Conservation (phyloP, 768 basidiomycete species). For the Xerocomus spinulosus region DNA sequence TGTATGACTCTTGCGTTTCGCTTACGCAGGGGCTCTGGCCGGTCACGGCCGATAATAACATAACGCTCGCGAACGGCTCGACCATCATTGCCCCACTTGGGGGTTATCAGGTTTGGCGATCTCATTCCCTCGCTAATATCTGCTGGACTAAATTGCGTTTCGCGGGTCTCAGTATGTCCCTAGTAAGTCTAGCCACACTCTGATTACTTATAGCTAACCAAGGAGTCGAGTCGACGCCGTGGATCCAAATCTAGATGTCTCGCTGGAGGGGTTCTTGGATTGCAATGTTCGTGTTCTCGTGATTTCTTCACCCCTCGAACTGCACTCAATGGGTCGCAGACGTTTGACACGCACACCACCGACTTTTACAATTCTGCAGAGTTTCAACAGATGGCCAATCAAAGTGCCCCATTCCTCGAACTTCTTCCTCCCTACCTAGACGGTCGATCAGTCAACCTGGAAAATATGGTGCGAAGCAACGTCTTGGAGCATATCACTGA, state of each 20-base stretch:
- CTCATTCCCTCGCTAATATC: conserved; percentile 14
- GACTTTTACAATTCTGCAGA: conserved; percentile 51
- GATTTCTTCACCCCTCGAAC: background rate
- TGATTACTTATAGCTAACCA: conserved; percentile 4
- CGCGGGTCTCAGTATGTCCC: conserved; percentile 34
- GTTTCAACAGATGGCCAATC: conserved; percentile 44
- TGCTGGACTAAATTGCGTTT: background rate
- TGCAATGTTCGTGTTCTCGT: conserved; percentile 43
- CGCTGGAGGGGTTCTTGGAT: conserved; percentile 61
- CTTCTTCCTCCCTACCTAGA: conserved; percentile 50
- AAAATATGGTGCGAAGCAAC: conserved; percentile 49
- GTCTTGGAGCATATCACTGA: background rate
- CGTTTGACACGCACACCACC: conserved; percentile 43
- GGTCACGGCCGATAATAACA: conserved; percentile 39
- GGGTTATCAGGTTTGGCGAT: conserved; percentile 54
- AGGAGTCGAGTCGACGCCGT: conserved; percentile 52
- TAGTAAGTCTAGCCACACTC: conserved; percentile 31
- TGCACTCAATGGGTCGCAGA: conserved; percentile 29
- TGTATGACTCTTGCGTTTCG: conserved; percentile 61
- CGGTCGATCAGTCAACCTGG: conserved; percentile 45
- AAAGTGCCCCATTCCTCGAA: conserved; percentile 45
- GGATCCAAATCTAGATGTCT: conserved; percentile 55
- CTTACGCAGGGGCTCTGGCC: conserved; percentile 70
- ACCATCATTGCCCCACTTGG: conserved; percentile 52
- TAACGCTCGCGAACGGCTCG: conserved; percentile 63